Evolutionary conservation across 345 rosid genomes (phyloP).

Genomic region (Citrus trifoliata): DNA sequence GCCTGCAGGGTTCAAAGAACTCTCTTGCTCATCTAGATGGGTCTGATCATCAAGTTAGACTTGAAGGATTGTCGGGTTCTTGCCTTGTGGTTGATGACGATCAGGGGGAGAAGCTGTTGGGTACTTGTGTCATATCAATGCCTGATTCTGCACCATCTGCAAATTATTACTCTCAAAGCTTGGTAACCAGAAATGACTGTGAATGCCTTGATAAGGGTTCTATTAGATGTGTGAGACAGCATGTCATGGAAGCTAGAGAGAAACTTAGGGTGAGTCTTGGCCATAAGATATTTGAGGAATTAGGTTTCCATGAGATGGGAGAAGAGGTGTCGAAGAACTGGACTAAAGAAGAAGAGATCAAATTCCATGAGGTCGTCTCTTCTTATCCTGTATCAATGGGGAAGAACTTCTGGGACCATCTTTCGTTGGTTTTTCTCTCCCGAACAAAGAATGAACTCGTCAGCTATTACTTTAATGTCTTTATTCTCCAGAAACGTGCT

Average conservation of each 20-base stretch:
- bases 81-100: slow-evolving; percentile 9
- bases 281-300: slow-evolving; percentile 24
- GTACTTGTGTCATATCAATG: slow-evolving; percentile 57
- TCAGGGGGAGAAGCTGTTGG: slow-evolving; percentile 31
- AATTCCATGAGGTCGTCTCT: slow-evolving; percentile 30
- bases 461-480: slow-evolving; percentile 57
- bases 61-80: not conserved
- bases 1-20: slow-evolving; percentile 6
- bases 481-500: slow-evolving; percentile 43
- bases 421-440: slow-evolving; percentile 44
- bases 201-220: slow-evolving; percentile 37
- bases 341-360: slow-evolving; percentile 40
- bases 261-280: slow-evolving; percentile 40
- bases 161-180: slow-evolving; percentile 12
- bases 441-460: slow-evolving; percentile 34
- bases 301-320: slow-evolving; percentile 55
- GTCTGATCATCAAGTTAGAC: slow-evolving; percentile 11
- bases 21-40: slow-evolving; percentile 3
- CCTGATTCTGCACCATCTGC: slow-evolving; percentile 30
- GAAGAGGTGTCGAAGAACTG: slow-evolving; percentile 48
- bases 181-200: slow-evolving; percentile 22
- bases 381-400: slow-evolving; percentile 41
- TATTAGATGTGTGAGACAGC: slow-evolving; percentile 37
- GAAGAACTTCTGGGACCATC: slow-evolving; percentile 59
- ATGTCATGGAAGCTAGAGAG: slow-evolving; percentile 48